Conservation (phyloP, 148 eudicot genomes). For the Cornus controversa region DNA sequence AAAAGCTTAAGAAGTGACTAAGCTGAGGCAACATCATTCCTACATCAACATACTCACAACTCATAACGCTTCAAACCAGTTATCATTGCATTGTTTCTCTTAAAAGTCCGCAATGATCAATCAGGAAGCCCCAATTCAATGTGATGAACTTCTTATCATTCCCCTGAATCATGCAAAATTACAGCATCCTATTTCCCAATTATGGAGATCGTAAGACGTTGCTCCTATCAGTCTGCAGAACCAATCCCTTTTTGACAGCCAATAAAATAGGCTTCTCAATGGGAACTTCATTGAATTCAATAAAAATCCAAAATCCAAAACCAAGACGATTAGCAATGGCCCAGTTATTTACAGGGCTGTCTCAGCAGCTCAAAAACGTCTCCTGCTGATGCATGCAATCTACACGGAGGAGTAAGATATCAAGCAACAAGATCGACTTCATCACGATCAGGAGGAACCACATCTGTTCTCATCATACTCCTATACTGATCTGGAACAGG, state of each 20-base stretch:
- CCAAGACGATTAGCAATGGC: background rate
- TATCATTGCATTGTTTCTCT: background rate
- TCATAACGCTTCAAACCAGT: background rate
- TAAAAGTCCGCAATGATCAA: background rate
- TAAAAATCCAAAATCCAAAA: too few relatives aligned
- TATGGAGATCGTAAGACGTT: background rate
- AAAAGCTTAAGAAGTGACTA: background rate
- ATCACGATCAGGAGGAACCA: constrained; percentile 65
- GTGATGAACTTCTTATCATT: background rate
- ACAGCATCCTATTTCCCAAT: background rate
- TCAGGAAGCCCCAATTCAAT: too few relatives aligned
- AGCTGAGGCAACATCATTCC: background rate
- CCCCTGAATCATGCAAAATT: background rate
- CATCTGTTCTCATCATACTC: constrained; percentile 72
- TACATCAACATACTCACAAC: background rate
- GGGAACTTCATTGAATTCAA: too few relatives aligned
- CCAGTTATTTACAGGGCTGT: background rate
- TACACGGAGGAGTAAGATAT: constrained; percentile 2
- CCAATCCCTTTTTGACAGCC: background rate
- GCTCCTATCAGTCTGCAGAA: background rate
- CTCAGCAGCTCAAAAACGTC: background rate
- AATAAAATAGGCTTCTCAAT: too few relatives aligned
- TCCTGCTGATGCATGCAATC: background rate
- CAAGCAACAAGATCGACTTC: constrained; percentile 73
- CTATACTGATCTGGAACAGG: constrained; percentile 45